phyloP scores from a whole-genome alignment of 768 basidiomycete genomes.

The Termitomyces sp. region DNA sequence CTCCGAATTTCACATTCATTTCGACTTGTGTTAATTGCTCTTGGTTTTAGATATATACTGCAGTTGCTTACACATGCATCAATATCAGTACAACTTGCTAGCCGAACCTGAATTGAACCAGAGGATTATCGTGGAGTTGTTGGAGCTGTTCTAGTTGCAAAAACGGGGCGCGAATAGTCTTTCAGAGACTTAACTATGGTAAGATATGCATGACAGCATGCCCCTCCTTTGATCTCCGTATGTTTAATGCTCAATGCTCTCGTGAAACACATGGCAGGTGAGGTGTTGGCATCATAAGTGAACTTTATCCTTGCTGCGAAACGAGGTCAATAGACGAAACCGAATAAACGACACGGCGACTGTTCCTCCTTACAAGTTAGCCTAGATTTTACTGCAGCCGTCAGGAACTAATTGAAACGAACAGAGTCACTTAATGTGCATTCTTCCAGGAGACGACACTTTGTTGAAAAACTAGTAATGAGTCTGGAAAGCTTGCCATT shows the following conservation, averaged over 20 bases:
- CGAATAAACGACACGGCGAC: not conserved
- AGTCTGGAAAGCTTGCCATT: not conserved
- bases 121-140: constrained; percentile 94
- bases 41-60: constrained; percentile 65
- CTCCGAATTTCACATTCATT: constrained; percentile 34
- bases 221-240: no score
- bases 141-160: constrained; percentile 90
- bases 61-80: constrained; percentile 89
- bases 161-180: constrained; percentile 33
- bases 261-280: not conserved
- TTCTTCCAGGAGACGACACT: not conserved
- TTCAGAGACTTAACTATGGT: not conserved
- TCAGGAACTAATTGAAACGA: not conserved
- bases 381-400: not conserved
- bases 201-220: not conserved
- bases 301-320: not conserved
- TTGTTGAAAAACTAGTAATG: not conserved
- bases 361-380: no score
- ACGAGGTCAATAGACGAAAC: not conserved
- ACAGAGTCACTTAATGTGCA: not conserved
- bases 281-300: not conserved
- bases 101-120: constrained; percentile 72
- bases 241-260: not conserved
- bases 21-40: not conserved
- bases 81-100: constrained; percentile 73